Percentiles rank a stretch among this genome's conserved stretches.
Conservation (phyloP, 805 yeast genomes). For the Yamadazyma laniorum region DNA sequence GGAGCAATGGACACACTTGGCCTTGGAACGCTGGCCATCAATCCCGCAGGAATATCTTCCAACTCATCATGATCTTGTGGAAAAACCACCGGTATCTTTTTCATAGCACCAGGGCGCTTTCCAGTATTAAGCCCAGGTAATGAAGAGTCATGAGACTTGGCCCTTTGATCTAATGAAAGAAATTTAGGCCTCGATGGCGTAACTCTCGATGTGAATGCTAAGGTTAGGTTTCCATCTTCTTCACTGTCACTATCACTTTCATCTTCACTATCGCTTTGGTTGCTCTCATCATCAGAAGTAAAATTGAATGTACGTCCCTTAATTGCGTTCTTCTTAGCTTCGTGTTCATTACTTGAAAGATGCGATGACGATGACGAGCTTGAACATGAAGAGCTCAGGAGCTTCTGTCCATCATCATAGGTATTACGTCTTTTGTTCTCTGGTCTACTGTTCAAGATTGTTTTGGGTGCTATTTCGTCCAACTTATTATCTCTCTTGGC, state of each 20-base stretch:
- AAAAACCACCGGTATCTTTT: conserved; percentile 29
- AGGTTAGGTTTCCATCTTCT: conserved; percentile 43
- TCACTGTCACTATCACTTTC: conserved; percentile 33
- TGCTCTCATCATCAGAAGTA: conserved; percentile 1
- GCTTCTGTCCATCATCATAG: not conserved
- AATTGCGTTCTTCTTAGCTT: conserved; percentile 3
- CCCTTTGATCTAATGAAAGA: conserved; percentile 30
- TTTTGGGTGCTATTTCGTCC: conserved; percentile 18
- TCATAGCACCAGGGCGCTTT: conserved; percentile 12
- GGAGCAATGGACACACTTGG: conserved; percentile 21
- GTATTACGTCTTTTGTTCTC: not conserved
- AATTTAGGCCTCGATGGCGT: conserved; percentile 36
- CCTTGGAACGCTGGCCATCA: conserved; percentile 32
- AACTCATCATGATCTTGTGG: conserved; percentile 33
- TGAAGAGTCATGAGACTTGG: conserved; percentile 44
- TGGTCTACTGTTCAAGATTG: conserved; percentile 1
- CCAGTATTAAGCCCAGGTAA: conserved; percentile 22
- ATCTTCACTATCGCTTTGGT: conserved; percentile 11
- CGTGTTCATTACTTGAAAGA: conserved; percentile 11
- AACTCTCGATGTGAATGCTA: conserved; percentile 44
- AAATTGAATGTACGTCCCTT: conserved; percentile 2
- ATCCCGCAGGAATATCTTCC: conserved; percentile 42
- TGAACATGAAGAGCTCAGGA: conserved; percentile 4
- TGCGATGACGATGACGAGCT: not conserved
- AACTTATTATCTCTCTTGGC: conserved; percentile 12